A percentile compares a stretch with the other conserved stretches of the same genome.
Evolutionary conservation across 331 rosid species (phyloP).

Genomic region (Cydonia oblonga): DNA sequence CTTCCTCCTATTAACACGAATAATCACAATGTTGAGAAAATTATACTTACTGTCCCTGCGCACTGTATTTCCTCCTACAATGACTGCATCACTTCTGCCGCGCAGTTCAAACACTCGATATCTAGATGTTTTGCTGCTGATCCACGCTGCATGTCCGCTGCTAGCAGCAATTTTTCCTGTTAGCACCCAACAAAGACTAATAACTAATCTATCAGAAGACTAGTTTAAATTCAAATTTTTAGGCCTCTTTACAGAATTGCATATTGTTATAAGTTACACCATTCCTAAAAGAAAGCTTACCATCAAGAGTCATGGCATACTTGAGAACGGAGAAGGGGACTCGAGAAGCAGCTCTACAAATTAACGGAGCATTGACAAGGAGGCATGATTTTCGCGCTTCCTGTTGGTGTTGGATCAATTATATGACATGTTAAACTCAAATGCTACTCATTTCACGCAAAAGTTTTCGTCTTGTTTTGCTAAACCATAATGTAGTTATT

Average conservation of each 20-base stretch:
- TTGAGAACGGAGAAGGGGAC: constrained; percentile 86
- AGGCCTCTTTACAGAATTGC: neutral
- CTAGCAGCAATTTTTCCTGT: constrained; percentile 89
- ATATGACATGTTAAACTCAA: neutral
- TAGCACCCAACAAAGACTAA: neutral
- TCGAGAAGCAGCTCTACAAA: constrained; percentile 70
- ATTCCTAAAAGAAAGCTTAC: constrained; percentile 29
- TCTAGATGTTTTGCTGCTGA: constrained; percentile 70
- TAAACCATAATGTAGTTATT: neutral
- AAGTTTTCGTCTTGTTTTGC: too few relatives aligned
- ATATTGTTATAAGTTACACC: neutral
- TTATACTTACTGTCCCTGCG: constrained; percentile 71
- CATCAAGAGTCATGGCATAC: constrained; percentile 97
- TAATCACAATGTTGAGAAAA: constrained; percentile 8
- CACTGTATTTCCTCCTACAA: constrained; percentile 91
- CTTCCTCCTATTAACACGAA: neutral
- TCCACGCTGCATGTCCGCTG: constrained; percentile 82
- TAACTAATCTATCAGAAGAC: neutral
- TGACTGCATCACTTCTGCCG: constrained; percentile 87
- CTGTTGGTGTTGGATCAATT: constrained; percentile 31
- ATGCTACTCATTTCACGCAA: neutral
- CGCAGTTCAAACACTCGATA: constrained; percentile 65
- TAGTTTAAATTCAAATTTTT: neutral
- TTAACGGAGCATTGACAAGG: constrained; percentile 84
- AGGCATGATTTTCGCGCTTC: constrained; percentile 72